Conservation (phyloP, 2,329 filamentous ascomycete species). For the Alternaria conjuncta region DNA sequence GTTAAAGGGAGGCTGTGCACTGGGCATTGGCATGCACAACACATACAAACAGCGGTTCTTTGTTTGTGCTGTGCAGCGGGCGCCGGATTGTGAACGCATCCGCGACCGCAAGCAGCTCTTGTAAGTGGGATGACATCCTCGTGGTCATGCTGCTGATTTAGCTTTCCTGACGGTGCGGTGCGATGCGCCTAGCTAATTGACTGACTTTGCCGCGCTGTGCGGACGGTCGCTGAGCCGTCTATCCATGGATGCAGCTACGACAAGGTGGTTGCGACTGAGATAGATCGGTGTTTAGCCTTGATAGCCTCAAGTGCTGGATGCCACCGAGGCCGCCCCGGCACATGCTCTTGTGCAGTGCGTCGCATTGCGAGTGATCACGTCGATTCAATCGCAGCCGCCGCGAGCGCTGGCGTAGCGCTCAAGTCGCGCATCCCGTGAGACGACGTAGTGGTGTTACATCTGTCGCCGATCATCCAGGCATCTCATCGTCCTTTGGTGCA, state of each 20-base stretch:
- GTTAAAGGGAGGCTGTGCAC: conserved; percentile 20
- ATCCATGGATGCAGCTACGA: too few species aligned
- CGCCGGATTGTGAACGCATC: conserved; percentile 6
- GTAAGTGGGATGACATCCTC: conserved; percentile 8
- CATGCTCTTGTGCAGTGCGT: neutral
- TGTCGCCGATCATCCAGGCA: neutral
- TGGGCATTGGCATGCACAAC: conserved; percentile 17
- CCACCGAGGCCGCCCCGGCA: neutral
- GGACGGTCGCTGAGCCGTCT: neutral
- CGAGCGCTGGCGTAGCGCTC: conserved; percentile 3
- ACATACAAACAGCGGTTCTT: neutral
- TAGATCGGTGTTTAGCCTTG: neutral
- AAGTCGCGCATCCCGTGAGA: neutral
- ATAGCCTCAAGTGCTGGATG: neutral
- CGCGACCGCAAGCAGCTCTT: neutral
- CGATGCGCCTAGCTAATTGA: neutral
- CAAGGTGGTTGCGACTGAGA: neutral
- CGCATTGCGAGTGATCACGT: neutral
- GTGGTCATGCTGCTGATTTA: conserved; percentile 13
- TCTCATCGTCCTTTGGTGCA: neutral
- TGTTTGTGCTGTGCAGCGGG: conserved; percentile 12
- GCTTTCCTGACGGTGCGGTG: neutral
- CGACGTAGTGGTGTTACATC: conserved; percentile 1
- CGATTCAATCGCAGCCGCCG: conserved; percentile 1
- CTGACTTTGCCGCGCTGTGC: conserved; percentile 14